Conservation (phyloP, 495 filamentous ascomycete genomes). For the Cercophora newfieldiana region DNA sequence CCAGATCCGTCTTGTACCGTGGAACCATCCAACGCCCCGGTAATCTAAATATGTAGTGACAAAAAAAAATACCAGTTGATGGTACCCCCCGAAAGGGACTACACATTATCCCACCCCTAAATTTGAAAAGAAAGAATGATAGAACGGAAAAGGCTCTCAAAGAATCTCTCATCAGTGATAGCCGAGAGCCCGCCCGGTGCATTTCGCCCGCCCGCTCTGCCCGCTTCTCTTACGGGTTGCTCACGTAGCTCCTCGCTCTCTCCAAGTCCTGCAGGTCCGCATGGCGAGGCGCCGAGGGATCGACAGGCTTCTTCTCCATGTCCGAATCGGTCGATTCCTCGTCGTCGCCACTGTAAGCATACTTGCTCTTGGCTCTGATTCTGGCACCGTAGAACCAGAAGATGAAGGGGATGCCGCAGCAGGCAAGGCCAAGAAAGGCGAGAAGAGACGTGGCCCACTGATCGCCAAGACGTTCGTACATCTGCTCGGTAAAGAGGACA, state of each 20-base stretch:
- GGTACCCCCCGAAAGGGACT: constrained; percentile 1
- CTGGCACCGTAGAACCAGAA: constrained; percentile 73
- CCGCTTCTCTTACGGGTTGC: constrained; percentile 39
- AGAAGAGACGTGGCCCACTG: constrained; percentile 74
- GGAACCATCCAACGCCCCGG: background rate
- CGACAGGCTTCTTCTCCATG: constrained; percentile 27
- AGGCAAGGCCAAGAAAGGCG: constrained; percentile 68
- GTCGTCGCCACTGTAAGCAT: constrained; percentile 59
- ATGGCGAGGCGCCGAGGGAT: constrained; percentile 24
- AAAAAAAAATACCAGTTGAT: background rate
- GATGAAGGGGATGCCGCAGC: constrained; percentile 73
- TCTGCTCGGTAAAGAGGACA: constrained; percentile 78
- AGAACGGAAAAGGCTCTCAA: background rate
- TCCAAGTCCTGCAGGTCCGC: constrained; percentile 37
- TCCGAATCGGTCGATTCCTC: constrained; percentile 26
- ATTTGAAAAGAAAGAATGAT: background rate
- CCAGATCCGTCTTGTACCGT: background rate
- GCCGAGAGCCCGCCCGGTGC: background rate
- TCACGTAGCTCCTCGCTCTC: constrained; percentile 44
- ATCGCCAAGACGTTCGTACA: constrained; percentile 70
- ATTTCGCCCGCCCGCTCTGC: background rate
- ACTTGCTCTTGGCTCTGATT: constrained; percentile 65
- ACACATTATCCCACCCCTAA: background rate
- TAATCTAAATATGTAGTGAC: background rate
- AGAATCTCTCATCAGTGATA: background rate